These are phyloP conservation scores for Chaetomium sp. DNA, from an alignment of 2,329 filamentous ascomycete genomes.

Conservation along the genomic window DNA sequence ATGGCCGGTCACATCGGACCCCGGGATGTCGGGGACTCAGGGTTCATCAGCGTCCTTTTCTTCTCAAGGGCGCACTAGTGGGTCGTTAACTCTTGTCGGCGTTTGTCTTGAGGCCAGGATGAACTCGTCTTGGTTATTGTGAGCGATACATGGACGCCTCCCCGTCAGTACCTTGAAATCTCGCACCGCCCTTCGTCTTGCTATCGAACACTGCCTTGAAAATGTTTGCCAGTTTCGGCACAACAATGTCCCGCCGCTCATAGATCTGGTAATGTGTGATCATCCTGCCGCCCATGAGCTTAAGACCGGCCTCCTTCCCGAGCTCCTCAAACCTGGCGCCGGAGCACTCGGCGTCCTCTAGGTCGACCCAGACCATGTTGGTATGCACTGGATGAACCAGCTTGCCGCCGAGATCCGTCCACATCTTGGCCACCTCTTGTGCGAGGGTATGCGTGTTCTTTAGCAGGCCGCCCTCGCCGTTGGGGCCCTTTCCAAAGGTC, in stretches of 20 bases:
- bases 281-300: constrained; percentile 45
- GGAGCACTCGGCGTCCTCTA: constrained; percentile 59
- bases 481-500: constrained; percentile 65
- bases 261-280: constrained; percentile 64
- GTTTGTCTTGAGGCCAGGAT: not conserved
- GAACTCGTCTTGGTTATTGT: constrained; percentile 9
- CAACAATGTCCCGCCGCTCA: constrained; percentile 59
- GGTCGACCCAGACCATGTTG: constrained; percentile 90
- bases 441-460: constrained; percentile 63
- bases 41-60: not conserved
- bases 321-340: constrained; percentile 44
- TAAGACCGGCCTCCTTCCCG: constrained; percentile 48
- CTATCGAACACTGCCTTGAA: constrained; percentile 48
- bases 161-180: constrained; percentile 8
- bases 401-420: constrained; percentile 70
- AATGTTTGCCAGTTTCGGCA: constrained; percentile 57
- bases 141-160: constrained; percentile 32
- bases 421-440: constrained; percentile 60
- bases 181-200: constrained; percentile 23
- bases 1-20: not conserved
- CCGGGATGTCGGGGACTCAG: not conserved
- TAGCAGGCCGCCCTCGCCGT: constrained; percentile 64
- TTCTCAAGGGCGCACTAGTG: not conserved
- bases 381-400: constrained; percentile 73
- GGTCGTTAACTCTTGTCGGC: not conserved